These are phyloP conservation scores for Rhizopus arrhizus DNA, from an alignment of 371 early-diverging fungal species.

Conservation along the genomic window DNA sequence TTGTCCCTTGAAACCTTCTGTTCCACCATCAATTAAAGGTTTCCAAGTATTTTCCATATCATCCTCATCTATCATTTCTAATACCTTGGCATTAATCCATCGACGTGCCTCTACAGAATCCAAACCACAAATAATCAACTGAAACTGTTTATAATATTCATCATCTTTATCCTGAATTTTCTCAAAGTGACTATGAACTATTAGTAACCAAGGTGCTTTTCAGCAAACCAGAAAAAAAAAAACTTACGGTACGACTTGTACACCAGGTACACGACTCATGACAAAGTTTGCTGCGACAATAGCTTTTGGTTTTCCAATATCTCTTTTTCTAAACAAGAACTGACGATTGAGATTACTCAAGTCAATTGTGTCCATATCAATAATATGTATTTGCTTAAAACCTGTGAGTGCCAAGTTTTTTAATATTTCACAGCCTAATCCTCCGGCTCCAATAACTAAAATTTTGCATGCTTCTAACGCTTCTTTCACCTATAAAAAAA, in stretches of 20 bases:
- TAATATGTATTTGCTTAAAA: conserved; percentile 82
- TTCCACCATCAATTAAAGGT: conserved; percentile 95
- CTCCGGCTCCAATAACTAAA: conserved; percentile 93
- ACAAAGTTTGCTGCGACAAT: conserved; percentile 90
- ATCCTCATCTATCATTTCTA: conserved; percentile 75
- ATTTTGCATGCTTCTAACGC: conserved; percentile 50
- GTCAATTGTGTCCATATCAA: conserved; percentile 99
- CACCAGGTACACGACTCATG: conserved; percentile 79
- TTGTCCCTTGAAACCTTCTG: conserved; percentile 96
- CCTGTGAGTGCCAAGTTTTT: conserved; percentile 93
- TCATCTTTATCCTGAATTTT: conserved; percentile 94
- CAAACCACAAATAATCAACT: conserved; percentile 89
- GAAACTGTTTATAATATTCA: conserved; percentile 87
- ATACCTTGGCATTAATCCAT: conserved; percentile 93
- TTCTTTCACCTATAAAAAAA: conserved; percentile 26
- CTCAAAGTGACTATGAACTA: conserved; percentile 63
- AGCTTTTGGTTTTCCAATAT: conserved; percentile 85
- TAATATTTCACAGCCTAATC: conserved; percentile 98
- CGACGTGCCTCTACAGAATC: conserved; percentile 95
- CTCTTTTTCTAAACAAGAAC: conserved; percentile 90
- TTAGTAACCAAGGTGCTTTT: not conserved
- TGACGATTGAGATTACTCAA: conserved; percentile 98
- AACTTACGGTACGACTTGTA: conserved; percentile 80
- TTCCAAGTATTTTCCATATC: conserved; percentile 67
- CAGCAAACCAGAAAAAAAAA: not conserved